Evolutionary conservation across 176 grass and related monocot genomes (phyloP).

Genomic region (Triticum turgidum): DNA sequence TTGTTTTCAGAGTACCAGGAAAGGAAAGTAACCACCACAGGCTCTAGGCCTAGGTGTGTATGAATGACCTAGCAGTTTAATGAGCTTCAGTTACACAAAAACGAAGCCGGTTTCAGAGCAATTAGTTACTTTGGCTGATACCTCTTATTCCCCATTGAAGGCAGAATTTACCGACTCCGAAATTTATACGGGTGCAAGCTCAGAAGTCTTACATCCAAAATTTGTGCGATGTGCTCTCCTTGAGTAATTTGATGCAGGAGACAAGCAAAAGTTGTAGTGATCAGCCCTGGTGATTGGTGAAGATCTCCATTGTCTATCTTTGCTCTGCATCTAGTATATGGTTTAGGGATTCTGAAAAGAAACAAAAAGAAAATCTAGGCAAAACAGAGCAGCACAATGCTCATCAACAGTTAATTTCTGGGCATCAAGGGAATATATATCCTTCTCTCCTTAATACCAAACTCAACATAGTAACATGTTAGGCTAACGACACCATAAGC

Average conservation of each 20-base stretch:
- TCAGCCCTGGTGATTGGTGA: not conserved
- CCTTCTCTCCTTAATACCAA: not conserved
- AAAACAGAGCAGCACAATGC: not conserved
- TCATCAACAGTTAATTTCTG: not conserved
- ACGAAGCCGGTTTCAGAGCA: not conserved
- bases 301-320: not conserved
- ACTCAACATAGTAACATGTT: too few relatives aligned
- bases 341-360: not conserved
- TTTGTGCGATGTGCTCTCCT: too few relatives aligned
- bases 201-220: constrained; percentile 27
- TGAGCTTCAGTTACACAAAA: not conserved
- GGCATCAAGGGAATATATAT: too few relatives aligned
- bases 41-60: not conserved
- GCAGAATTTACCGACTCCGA: not conserved
- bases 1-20: too few relatives aligned
- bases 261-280: constrained; percentile 10
- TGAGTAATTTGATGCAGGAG: constrained; percentile 47
- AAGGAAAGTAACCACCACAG: not conserved
- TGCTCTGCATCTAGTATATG: not conserved
- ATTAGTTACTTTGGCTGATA: not conserved
- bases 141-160: not conserved
- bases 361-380: not conserved
- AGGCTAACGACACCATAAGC: too few relatives aligned
- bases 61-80: not conserved
- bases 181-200: not conserved